Evolutionary conservation across 164 flowering plant species (phyloP).

Genomic region (Cinnamomum chago): DNA sequence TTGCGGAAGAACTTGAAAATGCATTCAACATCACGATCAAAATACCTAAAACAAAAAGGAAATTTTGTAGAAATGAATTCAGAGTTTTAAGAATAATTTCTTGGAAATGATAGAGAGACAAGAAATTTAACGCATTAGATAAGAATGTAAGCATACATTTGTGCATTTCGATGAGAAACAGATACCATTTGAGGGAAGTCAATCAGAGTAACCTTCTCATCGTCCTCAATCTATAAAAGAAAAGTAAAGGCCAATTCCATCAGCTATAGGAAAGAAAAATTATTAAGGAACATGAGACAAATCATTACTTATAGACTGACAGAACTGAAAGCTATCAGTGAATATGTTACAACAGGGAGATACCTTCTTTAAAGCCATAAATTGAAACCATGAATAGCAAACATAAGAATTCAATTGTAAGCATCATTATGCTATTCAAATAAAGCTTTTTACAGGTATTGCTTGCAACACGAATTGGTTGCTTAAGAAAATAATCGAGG

Average conservation of each 20-base stretch:
- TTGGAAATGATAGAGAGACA: background rate
- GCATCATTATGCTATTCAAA: background rate
- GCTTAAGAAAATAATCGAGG: background rate
- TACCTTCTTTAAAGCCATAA: background rate
- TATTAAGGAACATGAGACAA: background rate
- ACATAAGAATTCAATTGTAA: background rate
- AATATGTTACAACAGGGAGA: background rate
- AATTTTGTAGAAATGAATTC: background rate
- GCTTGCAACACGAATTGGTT: background rate
- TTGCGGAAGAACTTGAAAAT: constrained; percentile 77
- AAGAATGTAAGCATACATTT: constrained; percentile 51
- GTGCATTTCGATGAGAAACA: constrained; percentile 83
- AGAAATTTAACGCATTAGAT: constrained; percentile 2
- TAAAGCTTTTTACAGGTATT: background rate
- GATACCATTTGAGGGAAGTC: constrained; percentile 99
- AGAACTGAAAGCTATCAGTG: background rate
- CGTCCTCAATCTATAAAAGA: constrained; percentile 71
- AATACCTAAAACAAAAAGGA: constrained; percentile 58
- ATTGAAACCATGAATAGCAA: background rate
- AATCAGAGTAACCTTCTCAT: constrained; percentile 88
- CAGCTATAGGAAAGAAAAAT: background rate
- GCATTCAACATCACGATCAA: constrained; percentile 97
- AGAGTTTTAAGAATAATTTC: background rate
- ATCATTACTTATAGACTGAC: background rate
- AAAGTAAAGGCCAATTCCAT: background rate